Evolutionary conservation across 139 green algal species (phyloP), one percentile per base, ranked within the genome.

Genomic region (Chlorokybus atmophyticus): DNA sequence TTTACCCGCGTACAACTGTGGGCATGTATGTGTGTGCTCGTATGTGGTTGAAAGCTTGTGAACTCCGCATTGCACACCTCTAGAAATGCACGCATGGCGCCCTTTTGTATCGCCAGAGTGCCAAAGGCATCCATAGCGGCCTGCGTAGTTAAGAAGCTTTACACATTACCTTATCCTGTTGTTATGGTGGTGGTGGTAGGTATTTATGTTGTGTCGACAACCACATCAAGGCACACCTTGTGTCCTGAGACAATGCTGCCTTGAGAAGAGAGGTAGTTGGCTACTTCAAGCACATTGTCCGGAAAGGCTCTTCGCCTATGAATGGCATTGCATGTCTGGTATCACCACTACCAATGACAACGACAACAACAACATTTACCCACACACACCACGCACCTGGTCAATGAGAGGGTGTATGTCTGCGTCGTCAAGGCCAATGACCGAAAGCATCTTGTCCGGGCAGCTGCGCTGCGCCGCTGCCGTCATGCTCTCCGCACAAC

Each of bases 241-340:
- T 94, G 83, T 21, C 87, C 85, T 1, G 77, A 87, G 5, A 93
- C 66, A 7, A 93, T 81, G 24, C 60, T 23, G 8, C 83, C 82
- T 67, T 82, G 69, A 2, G 87, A 85, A 69, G 94, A 95, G 3
- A 95, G 75, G 54, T 75, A 85, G 82, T 95, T 95, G 57, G 86
- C 79, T 2, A 91, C 26, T 44, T 83, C 68, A 74, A 80, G 90
- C 6, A 94, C 75, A 21, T 42, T 74, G 44, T 68, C 77, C n/a
- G n/a, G n/a, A n/a, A n/a, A n/a, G n/a, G n/a, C 4, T 4, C 14
- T n/a, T 40, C 41, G 27, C 25, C 55, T 60, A 10, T 17, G 10
- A 8, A n/a, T n/a, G n/a, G n/a, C n/a, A n/a, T n/a, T n/a, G n/a
- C n/a, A n/a, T n/a, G n/a, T n/a, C n/a, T n/a, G n/a, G n/a, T n/a